These are phyloP conservation scores for Colletotrichum gloeosporioides DNA, from an alignment of 2,329 filamentous ascomycete genomes.

Conservation along the genomic window DNA sequence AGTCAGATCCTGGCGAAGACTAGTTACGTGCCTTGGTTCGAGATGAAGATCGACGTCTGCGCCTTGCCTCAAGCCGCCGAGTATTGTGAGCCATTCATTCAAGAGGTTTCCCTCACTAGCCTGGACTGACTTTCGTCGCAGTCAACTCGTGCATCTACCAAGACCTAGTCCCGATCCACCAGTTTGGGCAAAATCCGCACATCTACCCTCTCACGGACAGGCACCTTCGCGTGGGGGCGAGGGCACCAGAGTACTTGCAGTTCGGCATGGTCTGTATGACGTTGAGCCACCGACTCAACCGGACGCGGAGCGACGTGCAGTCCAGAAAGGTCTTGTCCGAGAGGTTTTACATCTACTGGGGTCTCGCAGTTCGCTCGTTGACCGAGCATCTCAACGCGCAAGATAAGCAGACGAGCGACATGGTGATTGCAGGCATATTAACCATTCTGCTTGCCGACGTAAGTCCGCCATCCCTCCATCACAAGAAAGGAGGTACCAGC, in stretches of 20 bases:
- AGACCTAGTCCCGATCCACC: not conserved
- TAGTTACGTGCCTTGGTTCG: not conserved
- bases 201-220: constrained; percentile 28
- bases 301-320: constrained; percentile 17
- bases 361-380: constrained; percentile 34
- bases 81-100: not conserved
- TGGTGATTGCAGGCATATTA: constrained; percentile 35
- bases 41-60: not conserved
- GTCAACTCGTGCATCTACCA: not conserved
- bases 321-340: constrained; percentile 23
- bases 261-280: constrained; percentile 33
- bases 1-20: not conserved
- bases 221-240: not conserved
- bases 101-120: rapidly evolving
- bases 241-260: not conserved
- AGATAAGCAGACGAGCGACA: constrained; percentile 26
- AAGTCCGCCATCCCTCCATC: constrained; percentile 1
- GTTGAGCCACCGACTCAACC: constrained; percentile 37
- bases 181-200: constrained; percentile 27
- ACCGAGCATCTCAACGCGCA: constrained; percentile 28
- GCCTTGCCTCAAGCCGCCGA: not conserved
- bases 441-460: constrained; percentile 37
- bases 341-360: constrained; percentile 35
- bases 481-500: not conserved
- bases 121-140: not conserved